Conservation (phyloP, 2,329 filamentous ascomycete species). For the Spiromastix sp. region DNA sequence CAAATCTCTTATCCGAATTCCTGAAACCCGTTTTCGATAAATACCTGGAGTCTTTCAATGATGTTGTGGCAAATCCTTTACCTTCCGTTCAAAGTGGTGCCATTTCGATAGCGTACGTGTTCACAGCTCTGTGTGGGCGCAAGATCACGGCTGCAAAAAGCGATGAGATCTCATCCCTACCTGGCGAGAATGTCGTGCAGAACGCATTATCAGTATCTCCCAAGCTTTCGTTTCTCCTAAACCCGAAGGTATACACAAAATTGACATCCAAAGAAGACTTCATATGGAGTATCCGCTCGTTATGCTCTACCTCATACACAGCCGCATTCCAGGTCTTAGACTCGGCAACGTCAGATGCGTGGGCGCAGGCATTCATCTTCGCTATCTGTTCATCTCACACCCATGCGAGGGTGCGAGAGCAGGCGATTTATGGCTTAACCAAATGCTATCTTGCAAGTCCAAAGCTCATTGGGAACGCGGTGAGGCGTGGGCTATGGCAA, state of each 20-base stretch:
- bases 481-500: conserved; percentile 67
- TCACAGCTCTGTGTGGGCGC: conserved; percentile 51
- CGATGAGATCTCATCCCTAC: conserved; percentile 37
- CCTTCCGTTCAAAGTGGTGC: conserved; percentile 71
- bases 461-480: conserved; percentile 46
- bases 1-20: conserved; percentile 33
- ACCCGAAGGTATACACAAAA: conserved; percentile 75
- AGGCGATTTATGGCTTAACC: conserved; percentile 52
- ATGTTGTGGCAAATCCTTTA: conserved; percentile 67
- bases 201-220: conserved; percentile 61
- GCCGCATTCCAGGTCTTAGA: conserved; percentile 43
- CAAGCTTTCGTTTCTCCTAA: conserved; percentile 81
- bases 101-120: conserved; percentile 68
- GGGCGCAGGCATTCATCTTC: conserved; percentile 81
- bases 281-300: conserved; percentile 62
- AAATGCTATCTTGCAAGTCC: conserved; percentile 53
- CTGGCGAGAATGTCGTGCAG: conserved; percentile 43
- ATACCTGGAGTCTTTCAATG: conserved; percentile 57
- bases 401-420: conserved; percentile 52
- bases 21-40: conserved; percentile 42
- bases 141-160: conserved; percentile 45
- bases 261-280: conserved; percentile 64
- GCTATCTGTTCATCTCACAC: conserved; percentile 55
- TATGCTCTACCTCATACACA: conserved; percentile 50
- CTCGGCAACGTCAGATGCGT: conserved; percentile 48